Conservation (phyloP, 1,284 basidiomycete species). For the Melampsora medusae region DNA sequence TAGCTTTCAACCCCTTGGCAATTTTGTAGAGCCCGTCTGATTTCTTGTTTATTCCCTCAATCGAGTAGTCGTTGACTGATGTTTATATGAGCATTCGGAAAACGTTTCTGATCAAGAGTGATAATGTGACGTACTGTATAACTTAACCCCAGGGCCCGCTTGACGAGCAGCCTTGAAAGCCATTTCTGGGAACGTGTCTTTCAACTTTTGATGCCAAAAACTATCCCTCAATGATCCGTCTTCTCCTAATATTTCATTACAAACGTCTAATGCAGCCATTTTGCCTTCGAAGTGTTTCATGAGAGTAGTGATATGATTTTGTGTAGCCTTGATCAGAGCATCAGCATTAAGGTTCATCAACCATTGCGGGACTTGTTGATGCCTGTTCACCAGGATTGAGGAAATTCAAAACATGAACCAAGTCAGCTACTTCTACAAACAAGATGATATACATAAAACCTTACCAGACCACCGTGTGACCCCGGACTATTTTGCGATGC, state of each 20-base stretch:
- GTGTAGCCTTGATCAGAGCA: not conserved
- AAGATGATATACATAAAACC: too few species aligned
- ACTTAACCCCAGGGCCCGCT: not conserved
- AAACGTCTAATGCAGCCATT: constrained; percentile 1
- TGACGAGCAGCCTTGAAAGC: not conserved
- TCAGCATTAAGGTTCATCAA: not conserved
- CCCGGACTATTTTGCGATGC: too few species aligned
- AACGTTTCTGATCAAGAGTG: not conserved
- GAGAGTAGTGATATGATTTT: not conserved
- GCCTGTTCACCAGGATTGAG: not conserved
- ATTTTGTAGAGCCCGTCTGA: not conserved
- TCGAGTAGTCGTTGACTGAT: not conserved
- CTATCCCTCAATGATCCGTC: not conserved
- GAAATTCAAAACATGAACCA: too few species aligned
- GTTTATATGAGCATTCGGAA: not conserved
- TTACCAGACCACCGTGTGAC: too few species aligned
- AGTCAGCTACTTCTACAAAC: too few species aligned
- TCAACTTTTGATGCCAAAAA: not conserved
- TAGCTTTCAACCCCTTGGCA: not conserved
- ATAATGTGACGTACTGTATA: not conserved
- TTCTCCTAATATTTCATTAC: constrained; percentile 1
- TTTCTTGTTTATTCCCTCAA: not conserved
- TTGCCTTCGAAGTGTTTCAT: not conserved
- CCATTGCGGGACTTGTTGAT: not conserved
- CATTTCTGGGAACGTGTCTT: not conserved